phyloP scores from a whole-genome alignment of 129 eudicot species.

The Helianthus tuberosus region DNA sequence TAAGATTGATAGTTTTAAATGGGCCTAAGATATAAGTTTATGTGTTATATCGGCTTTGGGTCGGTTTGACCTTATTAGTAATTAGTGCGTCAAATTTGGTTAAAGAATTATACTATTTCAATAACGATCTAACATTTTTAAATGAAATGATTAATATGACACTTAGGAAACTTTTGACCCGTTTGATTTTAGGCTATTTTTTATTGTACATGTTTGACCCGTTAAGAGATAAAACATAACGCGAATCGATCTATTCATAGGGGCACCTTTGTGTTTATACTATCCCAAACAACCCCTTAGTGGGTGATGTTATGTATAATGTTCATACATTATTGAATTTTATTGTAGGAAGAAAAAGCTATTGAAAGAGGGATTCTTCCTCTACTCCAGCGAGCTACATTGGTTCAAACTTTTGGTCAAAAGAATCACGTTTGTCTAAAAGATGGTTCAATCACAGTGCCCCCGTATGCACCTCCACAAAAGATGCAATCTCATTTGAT shows the following conservation, averaged over 20 bases:
- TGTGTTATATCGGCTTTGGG: neutral
- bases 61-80: neutral
- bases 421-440: constrained; percentile 88
- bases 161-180: neutral
- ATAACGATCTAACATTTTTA: neutral
- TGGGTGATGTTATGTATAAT: neutral
- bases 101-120: neutral
- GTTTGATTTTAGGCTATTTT: neutral
- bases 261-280: no score
- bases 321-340: neutral
- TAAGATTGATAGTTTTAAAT: no score
- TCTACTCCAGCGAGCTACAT: constrained; percentile 85
- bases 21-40: no score
- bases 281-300: neutral
- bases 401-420: constrained; percentile 96
- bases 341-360: constrained; percentile 92
- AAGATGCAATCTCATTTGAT: constrained; percentile 92
- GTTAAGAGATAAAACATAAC: neutral
- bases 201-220: neutral
- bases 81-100: neutral
- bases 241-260: no score
- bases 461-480: constrained; percentile 96
- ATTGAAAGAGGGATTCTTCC: constrained; percentile 90
- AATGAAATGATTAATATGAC: neutral
- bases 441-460: constrained; percentile 90